Conservation (phyloP, 257 asterid species). For the Solanum etuberosum region DNA sequence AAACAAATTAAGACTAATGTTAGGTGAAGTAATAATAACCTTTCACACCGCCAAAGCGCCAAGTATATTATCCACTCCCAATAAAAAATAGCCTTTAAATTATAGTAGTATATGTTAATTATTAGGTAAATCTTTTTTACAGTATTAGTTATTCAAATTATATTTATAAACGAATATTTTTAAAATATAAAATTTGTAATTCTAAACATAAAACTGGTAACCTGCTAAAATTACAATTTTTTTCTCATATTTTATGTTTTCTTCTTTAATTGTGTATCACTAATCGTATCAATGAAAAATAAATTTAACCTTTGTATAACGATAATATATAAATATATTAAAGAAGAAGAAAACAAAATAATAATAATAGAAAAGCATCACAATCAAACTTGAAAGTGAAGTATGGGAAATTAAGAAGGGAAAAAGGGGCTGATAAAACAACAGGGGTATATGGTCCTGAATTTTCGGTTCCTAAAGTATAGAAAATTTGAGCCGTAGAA, state of each 20-base stretch:
- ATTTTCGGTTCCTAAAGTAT: conserved; percentile 27
- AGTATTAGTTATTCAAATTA: background rate
- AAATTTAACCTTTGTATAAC: background rate
- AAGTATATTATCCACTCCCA: background rate
- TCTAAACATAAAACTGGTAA: background rate
- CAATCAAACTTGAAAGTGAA: conserved; percentile 24
- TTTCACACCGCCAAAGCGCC: background rate
- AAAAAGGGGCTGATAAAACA: background rate
- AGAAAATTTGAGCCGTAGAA: conserved; percentile 28
- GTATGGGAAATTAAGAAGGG: background rate
- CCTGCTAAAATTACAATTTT: background rate
- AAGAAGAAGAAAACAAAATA: background rate
- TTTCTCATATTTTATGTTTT: background rate
- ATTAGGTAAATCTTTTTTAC: background rate
- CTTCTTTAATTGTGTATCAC: background rate
- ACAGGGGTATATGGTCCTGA: background rate
- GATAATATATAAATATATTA: background rate
- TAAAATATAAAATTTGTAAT: background rate
- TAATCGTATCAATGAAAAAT: background rate
- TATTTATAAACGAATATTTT: background rate
- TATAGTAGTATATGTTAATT: background rate
- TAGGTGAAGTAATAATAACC: background rate
- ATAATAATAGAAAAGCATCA: background rate
- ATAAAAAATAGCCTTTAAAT: background rate
- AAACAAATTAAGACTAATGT: background rate